A percentile compares a stretch with the other conserved stretches of the same genome.
These are phyloP conservation scores for Neopestalotiopsis sp. DNA, from an alignment of 2,329 filamentous ascomycete species.

Conservation along the genomic window DNA sequence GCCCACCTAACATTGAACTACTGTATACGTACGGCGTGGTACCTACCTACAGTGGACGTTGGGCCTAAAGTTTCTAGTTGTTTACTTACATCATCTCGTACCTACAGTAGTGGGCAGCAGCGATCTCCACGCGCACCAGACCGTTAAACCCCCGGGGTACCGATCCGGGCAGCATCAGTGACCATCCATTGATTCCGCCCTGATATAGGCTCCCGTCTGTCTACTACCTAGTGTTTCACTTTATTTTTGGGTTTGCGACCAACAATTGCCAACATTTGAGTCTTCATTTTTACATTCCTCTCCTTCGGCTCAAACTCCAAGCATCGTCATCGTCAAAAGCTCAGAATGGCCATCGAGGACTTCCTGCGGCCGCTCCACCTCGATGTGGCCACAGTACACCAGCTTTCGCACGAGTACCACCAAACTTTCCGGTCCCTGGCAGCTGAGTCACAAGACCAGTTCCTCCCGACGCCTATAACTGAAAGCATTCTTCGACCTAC, in stretches of 20 bases:
- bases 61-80: neutral
- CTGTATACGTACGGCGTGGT: too few relatives aligned
- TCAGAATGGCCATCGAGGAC: slow-evolving; percentile 38
- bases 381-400: slow-evolving; percentile 49
- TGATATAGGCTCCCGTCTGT: neutral
- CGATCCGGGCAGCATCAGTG: neutral
- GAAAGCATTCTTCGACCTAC: slow-evolving; percentile 61
- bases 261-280: slow-evolving; percentile 4
- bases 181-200: neutral
- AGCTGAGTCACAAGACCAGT: slow-evolving; percentile 59
- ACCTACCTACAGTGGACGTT: too few relatives aligned
- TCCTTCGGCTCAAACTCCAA: neutral
- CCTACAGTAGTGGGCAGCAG: neutral
- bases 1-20: too few relatives aligned
- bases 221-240: neutral
- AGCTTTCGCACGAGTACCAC: slow-evolving; percentile 54
- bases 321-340: neutral
- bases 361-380: slow-evolving; percentile 60
- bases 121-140: neutral
- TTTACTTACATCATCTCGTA: slow-evolving; percentile 1
- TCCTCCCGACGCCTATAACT: slow-evolving; percentile 66
- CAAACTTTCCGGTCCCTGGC: slow-evolving; percentile 56
- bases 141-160: neutral
- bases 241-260: neutral
- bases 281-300: neutral